Evolutionary conservation across 108 stramenopile genomes (phyloP).

Genomic region (Skeletonema menzelii): DNA sequence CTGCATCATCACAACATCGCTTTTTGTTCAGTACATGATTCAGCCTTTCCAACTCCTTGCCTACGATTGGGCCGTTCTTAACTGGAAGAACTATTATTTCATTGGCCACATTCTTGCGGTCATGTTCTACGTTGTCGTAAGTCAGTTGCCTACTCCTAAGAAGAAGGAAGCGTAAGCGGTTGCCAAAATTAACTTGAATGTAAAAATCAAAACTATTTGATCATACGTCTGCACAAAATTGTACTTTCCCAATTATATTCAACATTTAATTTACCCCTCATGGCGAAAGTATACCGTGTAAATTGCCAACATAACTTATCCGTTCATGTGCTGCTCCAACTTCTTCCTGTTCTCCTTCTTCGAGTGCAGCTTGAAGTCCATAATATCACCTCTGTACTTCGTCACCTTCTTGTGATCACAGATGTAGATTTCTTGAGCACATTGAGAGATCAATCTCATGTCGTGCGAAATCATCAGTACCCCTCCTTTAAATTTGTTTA

Average conservation of each 20-base stretch:
- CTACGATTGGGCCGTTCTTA: slow-evolving; percentile 57
- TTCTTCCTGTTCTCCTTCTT: slow-evolving; percentile 87
- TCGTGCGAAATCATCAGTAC: slow-evolving; percentile 98
- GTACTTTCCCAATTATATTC: background rate
- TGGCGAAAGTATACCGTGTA: background rate
- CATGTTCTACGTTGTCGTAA: slow-evolving; percentile 60
- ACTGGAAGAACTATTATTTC: slow-evolving; percentile 80
- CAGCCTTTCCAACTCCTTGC: slow-evolving; percentile 78
- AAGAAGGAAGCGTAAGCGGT: slow-evolving; percentile 49
- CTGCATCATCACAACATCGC: slow-evolving; percentile 65
- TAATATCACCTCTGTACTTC: slow-evolving; percentile 90
- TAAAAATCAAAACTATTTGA: background rate
- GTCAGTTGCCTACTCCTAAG: slow-evolving; percentile 63
- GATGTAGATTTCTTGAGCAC: slow-evolving; percentile 96
- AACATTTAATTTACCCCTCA: background rate
- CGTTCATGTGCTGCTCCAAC: slow-evolving; percentile 90
- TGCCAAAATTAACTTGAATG: background rate
- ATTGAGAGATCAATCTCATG: slow-evolving; percentile 98
- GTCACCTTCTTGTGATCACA: slow-evolving; percentile 92
- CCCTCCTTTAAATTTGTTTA: slow-evolving; percentile 98
- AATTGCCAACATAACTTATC: slow-evolving; percentile 49
- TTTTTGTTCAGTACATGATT: slow-evolving; percentile 80
- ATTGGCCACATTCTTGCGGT: slow-evolving; percentile 77
- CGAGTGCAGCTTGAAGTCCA: slow-evolving; percentile 91
- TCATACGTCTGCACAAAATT: background rate